Conservation (phyloP, 768 basidiomycete genomes). For the Russula brevipes region DNA sequence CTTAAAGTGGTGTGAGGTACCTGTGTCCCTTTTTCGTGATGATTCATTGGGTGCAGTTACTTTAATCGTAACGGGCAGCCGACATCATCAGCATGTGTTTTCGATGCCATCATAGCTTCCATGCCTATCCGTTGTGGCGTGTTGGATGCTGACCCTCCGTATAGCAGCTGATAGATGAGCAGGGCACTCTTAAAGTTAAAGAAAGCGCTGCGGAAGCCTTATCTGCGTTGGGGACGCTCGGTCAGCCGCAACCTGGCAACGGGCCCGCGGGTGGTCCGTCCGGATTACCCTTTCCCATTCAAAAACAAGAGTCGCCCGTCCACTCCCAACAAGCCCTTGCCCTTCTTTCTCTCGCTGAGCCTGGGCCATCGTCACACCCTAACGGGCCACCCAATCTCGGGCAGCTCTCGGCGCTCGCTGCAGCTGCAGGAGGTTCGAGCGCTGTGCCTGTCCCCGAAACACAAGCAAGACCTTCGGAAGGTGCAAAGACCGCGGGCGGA, state of each 20-base stretch:
- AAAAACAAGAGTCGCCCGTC: constrained; percentile 8
- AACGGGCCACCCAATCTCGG: constrained; percentile 61
- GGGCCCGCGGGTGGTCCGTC: constrained; percentile 18
- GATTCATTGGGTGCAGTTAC: not conserved
- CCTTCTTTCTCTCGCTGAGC: constrained; percentile 47
- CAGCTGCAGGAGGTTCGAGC: constrained; percentile 18
- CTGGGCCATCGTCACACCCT: constrained; percentile 69
- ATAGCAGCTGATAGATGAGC: constrained; percentile 22
- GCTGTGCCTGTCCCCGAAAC: constrained; percentile 2
- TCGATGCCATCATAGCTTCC: constrained; percentile 4
- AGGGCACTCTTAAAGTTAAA: constrained; percentile 30
- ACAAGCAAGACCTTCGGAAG: constrained; percentile 15
- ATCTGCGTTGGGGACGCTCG: constrained; percentile 29
- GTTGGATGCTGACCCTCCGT: constrained; percentile 12
- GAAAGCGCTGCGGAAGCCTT: constrained; percentile 32
- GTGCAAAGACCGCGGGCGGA: constrained; percentile 21
- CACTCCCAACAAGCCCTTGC: constrained; percentile 19
- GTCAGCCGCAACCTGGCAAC: constrained; percentile 5
- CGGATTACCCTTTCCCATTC: constrained; percentile 18
- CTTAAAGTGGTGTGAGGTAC: not conserved
- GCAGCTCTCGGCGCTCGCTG: constrained; percentile 44
- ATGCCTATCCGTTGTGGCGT: constrained; percentile 1
- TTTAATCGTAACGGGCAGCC: not conserved
- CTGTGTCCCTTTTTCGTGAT: not conserved
- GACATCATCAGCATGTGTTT: not conserved